A percentile compares a stretch with the other conserved stretches of the same genome.
phyloP scores from a whole-genome alignment of 257 asterid species.

The Leptodermis oblonga region DNA sequence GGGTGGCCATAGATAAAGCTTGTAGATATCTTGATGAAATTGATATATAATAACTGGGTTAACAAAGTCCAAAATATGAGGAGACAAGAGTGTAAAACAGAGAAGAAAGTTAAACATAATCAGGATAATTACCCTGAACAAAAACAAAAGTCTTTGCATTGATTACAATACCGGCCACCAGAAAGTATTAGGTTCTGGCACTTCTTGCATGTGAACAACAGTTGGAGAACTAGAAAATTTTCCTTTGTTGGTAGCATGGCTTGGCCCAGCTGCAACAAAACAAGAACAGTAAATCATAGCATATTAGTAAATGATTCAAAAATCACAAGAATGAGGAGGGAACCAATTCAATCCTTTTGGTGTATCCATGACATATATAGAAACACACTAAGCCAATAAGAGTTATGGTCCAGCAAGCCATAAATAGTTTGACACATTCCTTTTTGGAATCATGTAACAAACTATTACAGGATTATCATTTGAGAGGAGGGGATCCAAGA shows the following conservation, averaged over 20 bases:
- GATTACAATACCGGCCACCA: constrained; percentile 51
- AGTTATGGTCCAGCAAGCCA: neutral
- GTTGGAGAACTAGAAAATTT: constrained; percentile 50
- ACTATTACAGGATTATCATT: neutral
- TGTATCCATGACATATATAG: neutral
- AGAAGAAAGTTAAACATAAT: constrained; percentile 11
- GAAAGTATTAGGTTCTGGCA: constrained; percentile 54
- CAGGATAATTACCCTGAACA: constrained; percentile 48
- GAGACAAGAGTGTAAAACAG: constrained; percentile 1
- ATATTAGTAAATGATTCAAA: neutral
- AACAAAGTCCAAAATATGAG: neutral
- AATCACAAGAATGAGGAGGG: neutral
- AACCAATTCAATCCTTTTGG: neutral
- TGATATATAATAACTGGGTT: neutral
- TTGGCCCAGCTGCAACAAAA: constrained; percentile 46
- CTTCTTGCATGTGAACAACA: constrained; percentile 49
- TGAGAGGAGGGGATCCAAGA: too few relatives aligned
- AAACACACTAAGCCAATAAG: neutral
- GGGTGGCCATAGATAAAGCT: neutral
- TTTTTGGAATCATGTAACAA: neutral
- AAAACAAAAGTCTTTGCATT: constrained; percentile 50
- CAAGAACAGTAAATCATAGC: constrained; percentile 9
- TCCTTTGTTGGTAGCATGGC: constrained; percentile 47
- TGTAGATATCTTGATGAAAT: neutral
- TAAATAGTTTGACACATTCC: neutral